Conservation (phyloP, 306 rosid genomes). For the Vigna nakashimae region DNA sequence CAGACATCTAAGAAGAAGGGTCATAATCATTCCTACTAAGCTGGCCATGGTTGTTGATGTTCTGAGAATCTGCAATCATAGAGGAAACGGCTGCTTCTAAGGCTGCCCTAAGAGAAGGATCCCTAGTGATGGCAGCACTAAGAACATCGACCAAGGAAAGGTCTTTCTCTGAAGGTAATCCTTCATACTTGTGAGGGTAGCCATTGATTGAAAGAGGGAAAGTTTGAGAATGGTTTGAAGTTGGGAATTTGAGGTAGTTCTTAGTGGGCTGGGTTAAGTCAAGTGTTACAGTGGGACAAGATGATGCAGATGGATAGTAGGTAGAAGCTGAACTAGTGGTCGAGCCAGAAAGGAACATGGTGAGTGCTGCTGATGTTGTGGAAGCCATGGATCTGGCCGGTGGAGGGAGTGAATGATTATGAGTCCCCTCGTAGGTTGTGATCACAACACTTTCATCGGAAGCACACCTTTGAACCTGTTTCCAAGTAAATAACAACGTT, state of each 20-base stretch:
- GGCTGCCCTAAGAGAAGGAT: conserved; percentile 47
- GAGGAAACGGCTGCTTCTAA: conserved; percentile 44
- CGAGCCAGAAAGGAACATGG: conserved; percentile 55
- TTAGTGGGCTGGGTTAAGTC: conserved; percentile 48
- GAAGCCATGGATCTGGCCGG: conserved; percentile 47
- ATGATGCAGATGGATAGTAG: conserved; percentile 39
- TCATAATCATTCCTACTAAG: too few species aligned
- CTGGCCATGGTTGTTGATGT: not conserved
- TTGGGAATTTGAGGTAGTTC: conserved; percentile 6
- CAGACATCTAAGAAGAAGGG: not conserved
- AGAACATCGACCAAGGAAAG: conserved; percentile 41
- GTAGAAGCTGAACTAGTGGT: conserved; percentile 41
- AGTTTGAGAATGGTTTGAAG: conserved; percentile 25
- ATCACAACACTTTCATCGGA: conserved; percentile 45
- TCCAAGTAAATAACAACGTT: not conserved
- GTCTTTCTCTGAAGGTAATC: conserved; percentile 17
- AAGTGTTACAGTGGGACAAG: conserved; percentile 54
- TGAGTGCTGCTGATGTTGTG: conserved; percentile 58
- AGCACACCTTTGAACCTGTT: conserved; percentile 58
- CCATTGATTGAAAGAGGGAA: conserved; percentile 31
- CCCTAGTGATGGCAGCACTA: conserved; percentile 43
- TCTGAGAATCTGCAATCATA: conserved; percentile 25
- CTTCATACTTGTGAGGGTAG: conserved; percentile 23
- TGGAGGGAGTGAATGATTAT: conserved; percentile 53
- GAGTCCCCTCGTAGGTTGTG: conserved; percentile 53